Conservation (phyloP, 2,329 filamentous ascomycete species). For the Sclerotinia subarctica region DNA sequence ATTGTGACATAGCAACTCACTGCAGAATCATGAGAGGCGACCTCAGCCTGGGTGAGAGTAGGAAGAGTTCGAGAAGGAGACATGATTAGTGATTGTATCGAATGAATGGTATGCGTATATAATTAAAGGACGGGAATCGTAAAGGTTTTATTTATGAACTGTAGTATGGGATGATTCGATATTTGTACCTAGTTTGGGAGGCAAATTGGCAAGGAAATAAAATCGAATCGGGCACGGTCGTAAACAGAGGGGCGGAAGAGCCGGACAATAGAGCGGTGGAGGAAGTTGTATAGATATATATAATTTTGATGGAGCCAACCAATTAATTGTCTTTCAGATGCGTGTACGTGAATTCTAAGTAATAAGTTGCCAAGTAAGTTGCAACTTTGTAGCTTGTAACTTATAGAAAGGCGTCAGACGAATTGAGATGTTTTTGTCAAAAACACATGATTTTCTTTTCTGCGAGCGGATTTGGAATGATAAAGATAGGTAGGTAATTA, state of each 20-base stretch:
- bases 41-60: constrained; percentile 75
- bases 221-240: background rate
- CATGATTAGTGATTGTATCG: constrained; percentile 31
- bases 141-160: background rate
- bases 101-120: background rate
- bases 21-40: constrained; percentile 73
- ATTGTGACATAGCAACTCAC: constrained; percentile 93
- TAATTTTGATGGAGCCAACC: background rate
- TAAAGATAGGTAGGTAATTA: no score
- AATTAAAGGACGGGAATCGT: background rate
- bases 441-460: no score
- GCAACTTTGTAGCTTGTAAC: no score
- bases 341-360: no score
- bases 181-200: background rate
- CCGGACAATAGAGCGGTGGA: constrained; percentile 7
- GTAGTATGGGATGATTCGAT: background rate
- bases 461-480: no score
- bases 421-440: no score
- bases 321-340: background rate
- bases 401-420: no score
- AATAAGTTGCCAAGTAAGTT: no score
- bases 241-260: constrained; percentile 3
- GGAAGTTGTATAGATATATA: background rate
- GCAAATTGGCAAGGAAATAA: constrained; percentile 13
- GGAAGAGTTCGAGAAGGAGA: constrained; percentile 84